A percentile compares a stretch with the other conserved stretches of the same genome.
Conservation (phyloP, 352 stramenopile genomes). For the Pythium chondricola region DNA sequence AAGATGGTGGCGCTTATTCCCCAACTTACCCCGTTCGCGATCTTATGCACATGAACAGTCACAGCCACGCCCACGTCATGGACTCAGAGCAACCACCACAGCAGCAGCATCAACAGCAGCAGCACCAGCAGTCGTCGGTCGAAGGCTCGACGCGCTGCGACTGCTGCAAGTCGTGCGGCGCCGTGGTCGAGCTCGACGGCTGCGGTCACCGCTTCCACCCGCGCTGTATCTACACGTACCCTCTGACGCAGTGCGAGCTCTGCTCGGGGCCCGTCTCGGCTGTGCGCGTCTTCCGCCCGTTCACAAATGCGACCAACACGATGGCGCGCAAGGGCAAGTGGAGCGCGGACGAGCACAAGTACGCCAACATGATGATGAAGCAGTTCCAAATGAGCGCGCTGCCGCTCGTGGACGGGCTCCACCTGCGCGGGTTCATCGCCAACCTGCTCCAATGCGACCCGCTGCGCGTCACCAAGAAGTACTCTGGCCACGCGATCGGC, state of each 20-base stretch:
- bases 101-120: background rate
- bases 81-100: background rate
- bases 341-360: constrained; percentile 68
- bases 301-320: constrained; percentile 31
- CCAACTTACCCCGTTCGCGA: constrained; percentile 19
- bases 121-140: background rate
- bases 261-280: constrained; percentile 35
- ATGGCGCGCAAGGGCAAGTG: constrained; percentile 71
- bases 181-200: constrained; percentile 53
- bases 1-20: constrained; percentile 21
- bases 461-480: constrained; percentile 81
- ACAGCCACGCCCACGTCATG: background rate
- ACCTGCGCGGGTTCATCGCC: constrained; percentile 68
- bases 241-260: constrained; percentile 52
- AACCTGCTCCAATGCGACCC: constrained; percentile 74
- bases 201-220: constrained; percentile 77
- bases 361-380: constrained; percentile 79
- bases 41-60: constrained; percentile 17
- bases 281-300: constrained; percentile 48
- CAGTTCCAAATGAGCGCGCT: constrained; percentile 70
- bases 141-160: constrained; percentile 62
- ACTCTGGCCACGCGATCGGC: constrained; percentile 60
- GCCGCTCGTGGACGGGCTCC: constrained; percentile 57
- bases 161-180: constrained; percentile 63
- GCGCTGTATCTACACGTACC: constrained; percentile 69